Conservation (phyloP, 352 stramenopile genomes). For the Phytophthora fragariaefolia region DNA sequence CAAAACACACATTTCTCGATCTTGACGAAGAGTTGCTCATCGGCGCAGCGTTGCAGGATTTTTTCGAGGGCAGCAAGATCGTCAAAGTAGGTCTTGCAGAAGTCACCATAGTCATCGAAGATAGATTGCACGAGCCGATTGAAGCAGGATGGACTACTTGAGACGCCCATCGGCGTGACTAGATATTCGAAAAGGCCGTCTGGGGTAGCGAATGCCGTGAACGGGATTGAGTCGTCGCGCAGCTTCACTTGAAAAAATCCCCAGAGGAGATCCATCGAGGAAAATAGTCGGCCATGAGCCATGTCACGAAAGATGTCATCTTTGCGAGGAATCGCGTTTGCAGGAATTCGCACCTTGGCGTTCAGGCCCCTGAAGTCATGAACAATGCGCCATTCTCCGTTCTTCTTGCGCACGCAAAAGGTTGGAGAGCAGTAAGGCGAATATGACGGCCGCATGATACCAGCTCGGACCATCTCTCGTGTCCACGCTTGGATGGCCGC, state of each 20-base stretch:
- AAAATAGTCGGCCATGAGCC: constrained; percentile 1
- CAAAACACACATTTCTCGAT: too few species aligned
- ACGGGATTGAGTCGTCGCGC: constrained; percentile 1
- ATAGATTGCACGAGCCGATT: background rate
- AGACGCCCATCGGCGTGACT: too few species aligned
- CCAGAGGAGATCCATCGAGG: constrained; percentile 8
- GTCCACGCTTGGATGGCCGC: constrained; percentile 1
- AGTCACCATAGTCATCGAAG: background rate
- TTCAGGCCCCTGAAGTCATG: constrained; percentile 13
- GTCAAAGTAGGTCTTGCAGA: background rate
- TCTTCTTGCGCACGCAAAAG: constrained; percentile 12
- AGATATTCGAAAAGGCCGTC: constrained; percentile 12
- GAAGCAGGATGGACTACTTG: background rate
- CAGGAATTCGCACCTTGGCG: constrained; percentile 1
- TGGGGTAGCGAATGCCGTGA: constrained; percentile 13
- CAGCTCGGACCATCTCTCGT: constrained; percentile 7
- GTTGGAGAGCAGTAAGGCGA: constrained; percentile 6
- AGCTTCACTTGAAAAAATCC: constrained; percentile 19
- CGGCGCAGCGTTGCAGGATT: background rate
- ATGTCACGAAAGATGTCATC: constrained; percentile 3
- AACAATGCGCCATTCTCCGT: constrained; percentile 13
- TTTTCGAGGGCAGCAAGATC: background rate
- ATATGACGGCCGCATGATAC: constrained; percentile 2
- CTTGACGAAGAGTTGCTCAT: background rate
- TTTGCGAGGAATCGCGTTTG: constrained; percentile 12